Conservation (phyloP, 371 early-diverging fungal genomes). For the Mucor velutinosus region DNA sequence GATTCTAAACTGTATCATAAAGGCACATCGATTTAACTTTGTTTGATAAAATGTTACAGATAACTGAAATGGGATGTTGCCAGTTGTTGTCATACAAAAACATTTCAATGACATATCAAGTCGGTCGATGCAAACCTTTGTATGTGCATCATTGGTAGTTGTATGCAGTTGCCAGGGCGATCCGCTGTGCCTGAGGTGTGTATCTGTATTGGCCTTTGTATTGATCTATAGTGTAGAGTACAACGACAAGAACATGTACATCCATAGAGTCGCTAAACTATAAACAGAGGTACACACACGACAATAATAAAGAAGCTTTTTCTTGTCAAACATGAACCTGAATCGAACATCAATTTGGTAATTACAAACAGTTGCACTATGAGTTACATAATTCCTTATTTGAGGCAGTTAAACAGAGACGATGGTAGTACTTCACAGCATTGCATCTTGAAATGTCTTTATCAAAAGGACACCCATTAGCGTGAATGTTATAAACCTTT, state of each 20-base stretch:
- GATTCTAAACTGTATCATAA: neutral
- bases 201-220: neutral
- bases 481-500: too few species aligned
- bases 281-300: neutral
- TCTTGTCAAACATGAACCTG: constrained; percentile 1
- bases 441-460: neutral
- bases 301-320: neutral
- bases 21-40: neutral
- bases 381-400: neutral
- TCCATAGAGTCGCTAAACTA: neutral
- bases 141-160: too few species aligned
- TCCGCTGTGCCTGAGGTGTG: too few species aligned
- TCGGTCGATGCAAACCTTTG: too few species aligned
- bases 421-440: neutral
- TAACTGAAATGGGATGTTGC: neutral
- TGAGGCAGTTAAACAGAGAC: neutral
- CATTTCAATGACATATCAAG: neutral
- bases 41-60: neutral
- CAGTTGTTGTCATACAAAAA: neutral
- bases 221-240: neutral
- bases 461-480: too few species aligned
- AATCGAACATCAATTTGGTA: neutral
- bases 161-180: neutral
- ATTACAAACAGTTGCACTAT: neutral
- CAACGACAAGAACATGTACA: neutral